These are phyloP conservation scores for Ormosia emarginata DNA, from an alignment of 306 rosid species.

Conservation along the genomic window DNA sequence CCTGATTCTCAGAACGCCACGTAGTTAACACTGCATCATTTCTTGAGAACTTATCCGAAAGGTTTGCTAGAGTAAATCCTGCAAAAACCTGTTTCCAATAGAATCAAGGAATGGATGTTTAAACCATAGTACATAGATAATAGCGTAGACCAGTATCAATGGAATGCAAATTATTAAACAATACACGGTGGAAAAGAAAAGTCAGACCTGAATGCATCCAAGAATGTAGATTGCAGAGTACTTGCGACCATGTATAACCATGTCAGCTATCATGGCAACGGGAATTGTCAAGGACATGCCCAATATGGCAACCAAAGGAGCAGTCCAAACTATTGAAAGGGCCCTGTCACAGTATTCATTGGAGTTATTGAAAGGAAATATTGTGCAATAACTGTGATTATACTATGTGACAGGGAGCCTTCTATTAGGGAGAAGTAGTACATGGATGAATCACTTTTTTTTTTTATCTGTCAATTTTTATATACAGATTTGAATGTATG, in stretches of 20 bases:
- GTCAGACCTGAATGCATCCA: slow-evolving; percentile 65
- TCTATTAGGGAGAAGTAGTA: too few species aligned
- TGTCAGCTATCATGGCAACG: slow-evolving; percentile 75
- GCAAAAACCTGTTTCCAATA: slow-evolving; percentile 59
- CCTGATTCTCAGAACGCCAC: not conserved
- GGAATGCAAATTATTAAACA: not conserved
- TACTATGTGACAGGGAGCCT: not conserved
- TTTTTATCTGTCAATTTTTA: too few species aligned
- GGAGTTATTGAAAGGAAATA: not conserved
- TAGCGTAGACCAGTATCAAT: not conserved
- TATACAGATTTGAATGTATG: too few species aligned
- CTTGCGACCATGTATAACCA: slow-evolving; percentile 58
- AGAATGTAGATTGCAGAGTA: slow-evolving; percentile 55
- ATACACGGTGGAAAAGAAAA: not conserved
- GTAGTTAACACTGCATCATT: slow-evolving; percentile 16
- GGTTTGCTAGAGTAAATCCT: slow-evolving; percentile 66
- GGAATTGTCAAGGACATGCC: slow-evolving; percentile 83
- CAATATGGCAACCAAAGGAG: slow-evolving; percentile 69
- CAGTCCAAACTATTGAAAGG: slow-evolving; percentile 71
- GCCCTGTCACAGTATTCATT: slow-evolving; percentile 47
- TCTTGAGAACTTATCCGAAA: slow-evolving; percentile 46
- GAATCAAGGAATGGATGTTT: not conserved
- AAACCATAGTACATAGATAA: not conserved
- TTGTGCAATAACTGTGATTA: not conserved
- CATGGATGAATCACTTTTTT: too few species aligned